A percentile compares a stretch with the other conserved stretches of the same genome.
Evolutionary conservation across 1,284 basidiomycete species (phyloP).

Genomic region (Ganoderma resinaceum): DNA sequence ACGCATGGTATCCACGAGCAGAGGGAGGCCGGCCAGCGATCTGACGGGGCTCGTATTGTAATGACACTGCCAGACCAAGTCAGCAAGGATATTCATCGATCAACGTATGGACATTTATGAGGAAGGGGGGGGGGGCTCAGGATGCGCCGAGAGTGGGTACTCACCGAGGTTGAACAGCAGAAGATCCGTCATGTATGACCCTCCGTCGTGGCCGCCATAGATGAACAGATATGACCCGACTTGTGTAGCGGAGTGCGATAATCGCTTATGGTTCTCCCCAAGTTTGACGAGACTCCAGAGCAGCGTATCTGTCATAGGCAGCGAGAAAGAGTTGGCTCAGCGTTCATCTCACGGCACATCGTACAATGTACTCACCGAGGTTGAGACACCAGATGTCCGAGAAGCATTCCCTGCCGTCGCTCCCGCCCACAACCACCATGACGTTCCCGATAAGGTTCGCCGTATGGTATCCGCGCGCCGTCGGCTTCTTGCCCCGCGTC

Average conservation of each 20-base stretch:
- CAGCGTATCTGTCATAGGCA: slow-evolving; percentile 61
- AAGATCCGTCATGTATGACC: slow-evolving; percentile 80
- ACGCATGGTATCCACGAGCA: slow-evolving; percentile 84
- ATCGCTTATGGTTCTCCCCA: slow-evolving; percentile 66
- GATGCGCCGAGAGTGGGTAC: slow-evolving; percentile 28
- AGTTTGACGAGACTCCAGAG: slow-evolving; percentile 73
- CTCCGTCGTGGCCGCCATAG: slow-evolving; percentile 87
- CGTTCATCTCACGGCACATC: background rate
- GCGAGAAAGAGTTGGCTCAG: background rate
- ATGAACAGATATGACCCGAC: slow-evolving; percentile 95
- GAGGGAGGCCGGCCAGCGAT: slow-evolving; percentile 76
- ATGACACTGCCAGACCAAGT: slow-evolving; percentile 51
- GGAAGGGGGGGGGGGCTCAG: background rate
- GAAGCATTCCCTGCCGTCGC: slow-evolving; percentile 82
- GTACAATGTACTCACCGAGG: slow-evolving; percentile 64
- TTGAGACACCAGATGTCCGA: slow-evolving; percentile 89
- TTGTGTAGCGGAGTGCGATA: slow-evolving; percentile 89
- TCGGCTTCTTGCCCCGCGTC: slow-evolving; percentile 57
- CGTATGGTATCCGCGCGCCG: slow-evolving; percentile 89
- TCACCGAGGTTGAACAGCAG: slow-evolving; percentile 87
- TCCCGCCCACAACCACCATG: slow-evolving; percentile 85
- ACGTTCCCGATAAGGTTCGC: slow-evolving; percentile 87
- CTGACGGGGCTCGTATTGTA: slow-evolving; percentile 68
- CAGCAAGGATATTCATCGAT: background rate
- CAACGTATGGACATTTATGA: background rate